Conservation (phyloP, 2,329 filamentous ascomycete species). For the Fusarium tupiense region DNA sequence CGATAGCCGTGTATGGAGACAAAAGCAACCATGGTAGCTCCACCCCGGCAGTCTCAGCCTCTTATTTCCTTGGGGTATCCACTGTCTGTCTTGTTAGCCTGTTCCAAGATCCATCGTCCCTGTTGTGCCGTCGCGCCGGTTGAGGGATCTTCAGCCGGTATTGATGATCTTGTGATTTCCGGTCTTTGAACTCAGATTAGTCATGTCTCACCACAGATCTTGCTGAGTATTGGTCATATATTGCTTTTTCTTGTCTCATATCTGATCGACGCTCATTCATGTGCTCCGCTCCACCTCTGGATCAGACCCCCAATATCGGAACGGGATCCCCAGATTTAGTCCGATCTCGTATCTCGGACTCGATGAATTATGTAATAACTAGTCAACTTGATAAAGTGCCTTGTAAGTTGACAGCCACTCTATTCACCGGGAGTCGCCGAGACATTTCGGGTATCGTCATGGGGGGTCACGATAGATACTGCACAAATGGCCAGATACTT, state of each 20-base stretch:
- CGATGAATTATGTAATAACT: neutral
- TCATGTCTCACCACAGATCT: neutral
- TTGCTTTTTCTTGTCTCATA: neutral
- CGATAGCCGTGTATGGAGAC: neutral
- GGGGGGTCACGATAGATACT: neutral
- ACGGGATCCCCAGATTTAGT: neutral
- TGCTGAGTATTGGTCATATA: no score
- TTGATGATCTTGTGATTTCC: neutral
- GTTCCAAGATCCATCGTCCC: neutral
- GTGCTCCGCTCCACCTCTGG: neutral
- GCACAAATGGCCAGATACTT: neutral
- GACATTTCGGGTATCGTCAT: neutral
- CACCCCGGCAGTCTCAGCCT: neutral
- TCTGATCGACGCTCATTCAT: neutral
- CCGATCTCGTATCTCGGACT: neutral
- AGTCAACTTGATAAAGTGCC: neutral
- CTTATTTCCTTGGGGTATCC: neutral
- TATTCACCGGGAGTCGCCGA: neutral
- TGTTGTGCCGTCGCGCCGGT: neutral
- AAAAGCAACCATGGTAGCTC: neutral
- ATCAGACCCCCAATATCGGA: neutral
- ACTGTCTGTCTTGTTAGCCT: neutral
- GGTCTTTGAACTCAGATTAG: no score
- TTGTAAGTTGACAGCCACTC: neutral
- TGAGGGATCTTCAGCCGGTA: neutral